Base-by-base conservation (phyloP, 2,329 filamentous ascomycete species). In the Trichothecium sympodiale region DNA sequence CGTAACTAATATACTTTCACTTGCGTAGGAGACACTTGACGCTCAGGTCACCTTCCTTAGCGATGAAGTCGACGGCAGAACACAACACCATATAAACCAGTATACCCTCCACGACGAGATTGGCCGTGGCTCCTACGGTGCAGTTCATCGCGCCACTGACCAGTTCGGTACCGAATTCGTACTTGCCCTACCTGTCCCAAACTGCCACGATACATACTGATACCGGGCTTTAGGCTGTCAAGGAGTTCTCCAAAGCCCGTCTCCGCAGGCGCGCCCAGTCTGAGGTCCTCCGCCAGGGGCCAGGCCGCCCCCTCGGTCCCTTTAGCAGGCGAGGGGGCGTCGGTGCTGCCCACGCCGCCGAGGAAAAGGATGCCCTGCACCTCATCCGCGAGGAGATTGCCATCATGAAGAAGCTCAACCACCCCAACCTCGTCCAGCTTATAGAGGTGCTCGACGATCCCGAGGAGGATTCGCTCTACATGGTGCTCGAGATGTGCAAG, bases 401-500 rank as follows among this genome's bases (percentile, higher is more conserved):
- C 39, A 93, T 96, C 53, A 96, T 98, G 88, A 98, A 96, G 67
- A 96, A 96, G 61, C 71, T 96, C 32, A 80, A 95, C 52, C 91
- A 98, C 52, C 81, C 79, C 18, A 98, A 96, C 52, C 66, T 98
- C n/a, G 89, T 96, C 12, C 79, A 83, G 31, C 64, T 98, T 34
- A 85, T 94, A 45, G 91, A 98, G 59, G 91, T 98, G 3, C 66
- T 98, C 35, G 91, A 96, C 54, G 91, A 96, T 52, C 89, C 91
- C 0, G 80, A 89, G 33, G 87, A 95, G 53, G 91, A 98, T 57
- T 94, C 88, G 3, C 63, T 98, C 10, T 98, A 95, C 61, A 96
- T 98, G 85, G 91, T 98, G 16, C 72, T 98, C 57, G 91, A 98
- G 57, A 94, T 95, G 85, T 98, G 91, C 65, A 91, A 94, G 53